These are phyloP conservation scores for Tylopilus cervinicoccineus DNA, from an alignment of 768 basidiomycete genomes.

Conservation along the genomic window DNA sequence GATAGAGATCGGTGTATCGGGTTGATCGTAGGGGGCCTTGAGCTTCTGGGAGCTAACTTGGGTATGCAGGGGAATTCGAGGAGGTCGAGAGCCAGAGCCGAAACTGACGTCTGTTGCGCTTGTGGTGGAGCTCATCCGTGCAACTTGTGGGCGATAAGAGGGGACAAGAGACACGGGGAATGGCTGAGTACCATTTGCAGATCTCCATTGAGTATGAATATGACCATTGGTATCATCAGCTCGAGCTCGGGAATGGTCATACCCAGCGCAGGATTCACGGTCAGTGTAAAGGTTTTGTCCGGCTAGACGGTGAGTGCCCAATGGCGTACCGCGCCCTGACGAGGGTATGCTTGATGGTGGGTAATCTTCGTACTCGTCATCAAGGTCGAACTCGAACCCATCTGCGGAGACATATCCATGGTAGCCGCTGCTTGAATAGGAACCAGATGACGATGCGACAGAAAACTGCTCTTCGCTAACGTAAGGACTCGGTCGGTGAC, in stretches of 20 bases:
- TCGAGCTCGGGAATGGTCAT: slow-evolving; percentile 59
- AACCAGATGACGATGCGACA: slow-evolving; percentile 28
- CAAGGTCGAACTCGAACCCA: slow-evolving; percentile 69
- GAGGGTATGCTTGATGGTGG: slow-evolving; percentile 43
- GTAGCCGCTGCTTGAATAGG: slow-evolving; percentile 21
- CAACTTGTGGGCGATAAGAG: slow-evolving; percentile 39
- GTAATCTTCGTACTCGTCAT: slow-evolving; percentile 78
- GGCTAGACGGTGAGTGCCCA: slow-evolving; percentile 54
- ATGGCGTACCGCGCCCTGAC: slow-evolving; percentile 74
- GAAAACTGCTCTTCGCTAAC: slow-evolving; percentile 38
- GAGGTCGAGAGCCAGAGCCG: slow-evolving; percentile 38
- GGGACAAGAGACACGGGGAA: slow-evolving; percentile 20
- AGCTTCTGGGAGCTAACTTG: slow-evolving; percentile 70
- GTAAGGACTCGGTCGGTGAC: slow-evolving; percentile 34
- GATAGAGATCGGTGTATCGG: slow-evolving; percentile 34
- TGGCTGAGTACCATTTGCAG: slow-evolving; percentile 42
- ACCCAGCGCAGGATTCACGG: slow-evolving; percentile 43
- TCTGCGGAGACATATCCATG: slow-evolving; percentile 51
- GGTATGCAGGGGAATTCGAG: slow-evolving; percentile 46
- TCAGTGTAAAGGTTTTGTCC: slow-evolving; percentile 59
- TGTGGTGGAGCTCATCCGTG: slow-evolving; percentile 45
- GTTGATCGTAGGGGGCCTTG: slow-evolving; percentile 48
- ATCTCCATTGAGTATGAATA: slow-evolving; percentile 62
- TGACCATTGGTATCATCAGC: slow-evolving; percentile 67
- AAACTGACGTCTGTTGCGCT: slow-evolving; percentile 41